Percentiles rank a stretch among this genome's conserved stretches.
Evolutionary conservation across 441 rosid genomes (phyloP).

Genomic region (Viola pubescens): DNA sequence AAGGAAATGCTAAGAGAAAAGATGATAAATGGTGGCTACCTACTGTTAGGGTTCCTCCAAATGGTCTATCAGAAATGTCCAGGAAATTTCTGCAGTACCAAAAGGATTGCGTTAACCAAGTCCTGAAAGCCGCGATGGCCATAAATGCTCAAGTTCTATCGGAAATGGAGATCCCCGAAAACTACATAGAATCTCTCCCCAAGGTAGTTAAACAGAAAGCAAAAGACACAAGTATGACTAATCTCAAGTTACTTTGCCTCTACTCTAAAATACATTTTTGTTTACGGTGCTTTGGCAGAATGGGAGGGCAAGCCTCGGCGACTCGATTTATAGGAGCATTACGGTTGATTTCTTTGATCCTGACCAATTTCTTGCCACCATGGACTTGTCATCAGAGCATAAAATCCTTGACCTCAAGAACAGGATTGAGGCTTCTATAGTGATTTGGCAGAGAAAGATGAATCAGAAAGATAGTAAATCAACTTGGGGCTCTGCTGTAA

Average conservation of each 20-base stretch:
- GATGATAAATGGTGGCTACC: constrained; percentile 99
- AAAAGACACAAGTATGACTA: background rate
- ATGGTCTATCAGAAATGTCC: constrained; percentile 63
- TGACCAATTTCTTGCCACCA: constrained; percentile 59
- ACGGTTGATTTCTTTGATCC: constrained; percentile 81
- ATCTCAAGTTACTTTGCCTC: background rate
- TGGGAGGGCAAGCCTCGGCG: constrained; percentile 90
- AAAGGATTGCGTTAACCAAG: constrained; percentile 88
- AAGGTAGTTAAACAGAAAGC: constrained; percentile 38
- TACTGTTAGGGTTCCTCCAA: constrained; percentile 62
- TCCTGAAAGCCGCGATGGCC: constrained; percentile 95
- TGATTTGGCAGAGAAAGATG: constrained; percentile 92
- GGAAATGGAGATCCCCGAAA: constrained; percentile 89
- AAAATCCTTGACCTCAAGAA: constrained; percentile 83
- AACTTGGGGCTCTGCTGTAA: constrained; percentile 74
- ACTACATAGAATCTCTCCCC: constrained; percentile 89
- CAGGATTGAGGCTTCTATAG: constrained; percentile 83
- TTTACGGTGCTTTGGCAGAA: constrained; percentile 36
- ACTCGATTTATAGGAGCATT: constrained; percentile 54
- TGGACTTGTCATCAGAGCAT: constrained; percentile 83
- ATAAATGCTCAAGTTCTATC: constrained; percentile 88
- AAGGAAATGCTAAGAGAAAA: constrained; percentile 43
- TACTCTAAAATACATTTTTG: background rate
- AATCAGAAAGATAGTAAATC: constrained; percentile 75
- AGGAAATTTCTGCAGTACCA: constrained; percentile 70